Evolutionary conservation across 169 alveolate species (phyloP).

Genomic region (Neospora caninum): DNA sequence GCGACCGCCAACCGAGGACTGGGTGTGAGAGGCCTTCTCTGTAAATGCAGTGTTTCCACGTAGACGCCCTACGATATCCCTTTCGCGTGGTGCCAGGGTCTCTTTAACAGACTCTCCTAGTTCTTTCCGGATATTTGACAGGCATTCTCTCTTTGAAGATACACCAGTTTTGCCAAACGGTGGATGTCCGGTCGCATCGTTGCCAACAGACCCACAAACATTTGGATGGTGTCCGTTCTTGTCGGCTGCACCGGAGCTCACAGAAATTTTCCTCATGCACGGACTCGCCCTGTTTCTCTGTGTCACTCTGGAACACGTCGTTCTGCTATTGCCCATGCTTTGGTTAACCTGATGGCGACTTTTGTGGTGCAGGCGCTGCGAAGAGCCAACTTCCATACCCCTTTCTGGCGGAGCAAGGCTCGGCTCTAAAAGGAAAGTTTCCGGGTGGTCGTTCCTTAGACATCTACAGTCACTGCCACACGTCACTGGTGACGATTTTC

Average conservation of each 20-base stretch:
- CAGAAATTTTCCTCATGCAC: background rate
- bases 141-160: too few species aligned
- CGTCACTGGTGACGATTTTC: too few species aligned
- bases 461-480: too few species aligned
- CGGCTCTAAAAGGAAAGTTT: background rate
- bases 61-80: background rate
- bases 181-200: too few species aligned
- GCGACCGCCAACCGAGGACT: background rate
- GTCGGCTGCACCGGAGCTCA: background rate
- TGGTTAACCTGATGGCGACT: background rate
- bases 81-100: background rate
- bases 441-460: too few species aligned
- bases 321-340: background rate
- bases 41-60: background rate
- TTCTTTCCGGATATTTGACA: too few species aligned
- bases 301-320: background rate
- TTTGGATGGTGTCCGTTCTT: background rate
- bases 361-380: background rate
- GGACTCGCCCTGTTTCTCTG: background rate
- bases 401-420: background rate
- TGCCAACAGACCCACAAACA: too few species aligned
- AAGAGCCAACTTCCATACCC: background rate
- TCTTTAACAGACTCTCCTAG: too few species aligned
- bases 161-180: too few species aligned
- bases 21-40: background rate